Conservation (phyloP, 306 rosid genomes). For the Lagenaria siceraria region DNA sequence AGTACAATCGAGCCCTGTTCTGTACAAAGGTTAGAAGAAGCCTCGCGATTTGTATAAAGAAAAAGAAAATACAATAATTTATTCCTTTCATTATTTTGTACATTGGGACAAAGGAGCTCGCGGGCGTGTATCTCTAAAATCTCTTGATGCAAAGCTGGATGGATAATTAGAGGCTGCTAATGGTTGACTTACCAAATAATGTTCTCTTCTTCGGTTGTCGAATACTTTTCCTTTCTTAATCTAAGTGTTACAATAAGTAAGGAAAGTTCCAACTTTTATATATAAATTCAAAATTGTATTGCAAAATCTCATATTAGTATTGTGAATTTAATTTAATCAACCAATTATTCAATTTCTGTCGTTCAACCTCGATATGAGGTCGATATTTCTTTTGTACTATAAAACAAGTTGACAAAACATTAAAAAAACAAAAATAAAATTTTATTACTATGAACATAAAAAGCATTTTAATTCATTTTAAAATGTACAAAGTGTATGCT, state of each 20-base stretch:
- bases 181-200: slow-evolving; percentile 16
- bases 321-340: neutral
- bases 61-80: neutral
- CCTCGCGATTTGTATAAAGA: neutral
- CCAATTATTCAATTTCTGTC: too few relatives aligned
- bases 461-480: too few relatives aligned
- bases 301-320: neutral
- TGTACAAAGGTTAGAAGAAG: neutral
- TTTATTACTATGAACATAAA: too few relatives aligned
- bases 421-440: too few relatives aligned
- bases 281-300: neutral
- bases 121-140: neutral
- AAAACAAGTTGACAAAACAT: too few relatives aligned
- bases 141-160: slow-evolving; percentile 1
- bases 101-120: neutral
- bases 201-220: neutral
- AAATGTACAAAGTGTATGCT: too few relatives aligned
- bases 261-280: neutral
- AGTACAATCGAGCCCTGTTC: neutral
- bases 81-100: neutral
- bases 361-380: too few relatives aligned
- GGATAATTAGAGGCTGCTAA: slow-evolving; percentile 7
- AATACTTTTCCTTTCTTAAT: neutral
- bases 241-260: neutral
- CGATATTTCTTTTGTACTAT: too few relatives aligned